Conservation (phyloP, 1,284 basidiomycete species). For the Rugosomyces carneus region DNA sequence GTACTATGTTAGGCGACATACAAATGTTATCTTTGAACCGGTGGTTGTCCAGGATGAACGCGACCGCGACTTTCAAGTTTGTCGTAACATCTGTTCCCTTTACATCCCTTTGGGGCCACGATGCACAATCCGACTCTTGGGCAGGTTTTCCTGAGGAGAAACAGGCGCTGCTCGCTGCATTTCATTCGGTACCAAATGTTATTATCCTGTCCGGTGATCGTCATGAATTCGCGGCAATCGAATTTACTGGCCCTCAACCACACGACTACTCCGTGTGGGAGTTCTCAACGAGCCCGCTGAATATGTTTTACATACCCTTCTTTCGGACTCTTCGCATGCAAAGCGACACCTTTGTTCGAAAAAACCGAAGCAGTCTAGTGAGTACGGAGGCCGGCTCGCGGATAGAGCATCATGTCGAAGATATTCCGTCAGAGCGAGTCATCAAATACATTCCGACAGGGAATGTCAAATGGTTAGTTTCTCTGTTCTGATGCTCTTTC, state of each 20-base stretch:
- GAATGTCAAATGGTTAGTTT: constrained; percentile 54
- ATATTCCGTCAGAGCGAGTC: constrained; percentile 54
- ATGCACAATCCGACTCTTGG: constrained; percentile 69
- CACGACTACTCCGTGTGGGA: constrained; percentile 33
- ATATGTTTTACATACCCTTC: constrained; percentile 68
- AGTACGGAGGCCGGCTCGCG: constrained; percentile 22
- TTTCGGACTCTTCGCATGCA: constrained; percentile 40
- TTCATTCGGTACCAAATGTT: constrained; percentile 71
- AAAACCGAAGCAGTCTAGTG: constrained; percentile 23
- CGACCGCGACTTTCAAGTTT: constrained; percentile 78
- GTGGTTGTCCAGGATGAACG: constrained; percentile 68
- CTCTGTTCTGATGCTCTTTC: neutral
- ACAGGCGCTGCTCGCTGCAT: constrained; percentile 44
- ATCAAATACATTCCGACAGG: constrained; percentile 60
- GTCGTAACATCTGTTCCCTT: constrained; percentile 75
- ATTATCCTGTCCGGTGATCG: constrained; percentile 67
- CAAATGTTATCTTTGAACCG: constrained; percentile 61
- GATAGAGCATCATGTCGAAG: constrained; percentile 24
- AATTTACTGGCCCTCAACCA: constrained; percentile 40
- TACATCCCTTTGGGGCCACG: constrained; percentile 69
- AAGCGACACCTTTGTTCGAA: constrained; percentile 37
- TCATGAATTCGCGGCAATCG: constrained; percentile 76
- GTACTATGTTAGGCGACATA: constrained; percentile 69
- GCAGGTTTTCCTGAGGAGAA: constrained; percentile 65
- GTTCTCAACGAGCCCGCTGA: constrained; percentile 55